A percentile compares a stretch with the other conserved stretches of the same genome.
These are phyloP conservation scores for Myriosclerotinia curreyana DNA, from an alignment of 2,329 filamentous ascomycete genomes.

Conservation along the genomic window DNA sequence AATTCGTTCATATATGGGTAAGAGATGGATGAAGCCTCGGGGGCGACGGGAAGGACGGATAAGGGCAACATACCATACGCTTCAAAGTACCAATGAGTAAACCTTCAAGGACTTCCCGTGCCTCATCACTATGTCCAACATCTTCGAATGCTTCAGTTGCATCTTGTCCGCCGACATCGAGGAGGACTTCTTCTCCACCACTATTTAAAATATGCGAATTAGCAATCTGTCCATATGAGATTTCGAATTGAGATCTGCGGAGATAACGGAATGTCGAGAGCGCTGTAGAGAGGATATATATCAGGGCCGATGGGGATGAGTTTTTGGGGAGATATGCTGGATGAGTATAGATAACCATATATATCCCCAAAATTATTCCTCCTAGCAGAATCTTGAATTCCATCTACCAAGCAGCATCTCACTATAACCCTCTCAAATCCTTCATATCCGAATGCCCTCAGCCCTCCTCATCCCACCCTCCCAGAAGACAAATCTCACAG, in stretches of 20 bases:
- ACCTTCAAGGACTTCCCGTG: slow-evolving; percentile 83
- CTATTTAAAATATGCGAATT: slow-evolving; percentile 48
- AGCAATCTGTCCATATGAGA: background rate
- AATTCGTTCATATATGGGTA: no score
- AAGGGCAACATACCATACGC: slow-evolving; percentile 65
- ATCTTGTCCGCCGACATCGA: slow-evolving; percentile 94
- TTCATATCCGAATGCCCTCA: background rate
- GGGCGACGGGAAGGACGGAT: slow-evolving; percentile 16
- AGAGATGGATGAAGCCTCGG: slow-evolving; percentile 6
- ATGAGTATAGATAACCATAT: no score
- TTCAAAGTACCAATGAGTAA: slow-evolving; percentile 75
- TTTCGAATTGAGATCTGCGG: background rate
- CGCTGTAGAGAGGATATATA: background rate
- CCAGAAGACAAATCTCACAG: background rate
- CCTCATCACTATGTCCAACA: slow-evolving; percentile 98
- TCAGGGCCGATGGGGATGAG: no score
- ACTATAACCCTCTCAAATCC: background rate
- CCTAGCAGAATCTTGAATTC: no score
- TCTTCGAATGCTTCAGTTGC: slow-evolving; percentile 98
- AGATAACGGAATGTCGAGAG: background rate
- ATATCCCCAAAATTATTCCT: no score
- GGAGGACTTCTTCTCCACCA: slow-evolving; percentile 95
- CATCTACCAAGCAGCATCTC: no score
- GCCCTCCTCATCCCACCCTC: background rate
- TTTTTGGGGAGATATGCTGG: background rate